These are phyloP conservation scores for Secale cereale DNA, from an alignment of 176 grass and related monocot genomes.

Conservation along the genomic window DNA sequence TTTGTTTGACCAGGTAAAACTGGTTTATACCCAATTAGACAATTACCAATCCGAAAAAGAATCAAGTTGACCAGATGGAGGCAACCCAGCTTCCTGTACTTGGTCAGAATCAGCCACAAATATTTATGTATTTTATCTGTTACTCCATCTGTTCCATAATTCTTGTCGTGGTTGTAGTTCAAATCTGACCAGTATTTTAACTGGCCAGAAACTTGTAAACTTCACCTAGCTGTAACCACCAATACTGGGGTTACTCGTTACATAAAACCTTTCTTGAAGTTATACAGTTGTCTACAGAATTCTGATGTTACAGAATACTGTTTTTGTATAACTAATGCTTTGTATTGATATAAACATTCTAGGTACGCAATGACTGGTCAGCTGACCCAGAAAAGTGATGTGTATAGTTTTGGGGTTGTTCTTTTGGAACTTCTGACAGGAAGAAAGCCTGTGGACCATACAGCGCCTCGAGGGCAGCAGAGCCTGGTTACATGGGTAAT, in stretches of 20 bases:
- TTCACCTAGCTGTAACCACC: neutral
- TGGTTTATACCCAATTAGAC: neutral
- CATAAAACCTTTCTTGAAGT: neutral
- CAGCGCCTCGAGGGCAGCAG: slow-evolving; percentile 95
- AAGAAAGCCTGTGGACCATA: slow-evolving; percentile 95
- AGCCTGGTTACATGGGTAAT: slow-evolving; percentile 95
- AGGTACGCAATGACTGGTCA: slow-evolving; percentile 98
- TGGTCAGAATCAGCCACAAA: neutral
- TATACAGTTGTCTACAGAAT: neutral
- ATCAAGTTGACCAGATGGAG: neutral
- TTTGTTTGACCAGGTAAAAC: slow-evolving; percentile 6
- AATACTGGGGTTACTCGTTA: neutral
- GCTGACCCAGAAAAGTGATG: slow-evolving; percentile 92
- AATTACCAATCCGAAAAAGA: neutral
- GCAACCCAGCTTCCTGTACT: neutral
- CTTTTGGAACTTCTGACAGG: slow-evolving; percentile 92
- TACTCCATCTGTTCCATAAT: neutral
- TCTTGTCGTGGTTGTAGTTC: too few relatives aligned
- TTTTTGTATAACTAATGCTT: slow-evolving; percentile 10
- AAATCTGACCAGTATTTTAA: neutral
- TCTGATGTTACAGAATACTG: neutral
- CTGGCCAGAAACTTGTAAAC: neutral
- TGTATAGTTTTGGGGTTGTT: slow-evolving; percentile 96
- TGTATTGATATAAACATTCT: slow-evolving; percentile 13
- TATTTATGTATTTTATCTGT: neutral